phyloP scores from a whole-genome alignment of 2,329 filamentous ascomycete species.

The Lecanosticta acicola region DNA sequence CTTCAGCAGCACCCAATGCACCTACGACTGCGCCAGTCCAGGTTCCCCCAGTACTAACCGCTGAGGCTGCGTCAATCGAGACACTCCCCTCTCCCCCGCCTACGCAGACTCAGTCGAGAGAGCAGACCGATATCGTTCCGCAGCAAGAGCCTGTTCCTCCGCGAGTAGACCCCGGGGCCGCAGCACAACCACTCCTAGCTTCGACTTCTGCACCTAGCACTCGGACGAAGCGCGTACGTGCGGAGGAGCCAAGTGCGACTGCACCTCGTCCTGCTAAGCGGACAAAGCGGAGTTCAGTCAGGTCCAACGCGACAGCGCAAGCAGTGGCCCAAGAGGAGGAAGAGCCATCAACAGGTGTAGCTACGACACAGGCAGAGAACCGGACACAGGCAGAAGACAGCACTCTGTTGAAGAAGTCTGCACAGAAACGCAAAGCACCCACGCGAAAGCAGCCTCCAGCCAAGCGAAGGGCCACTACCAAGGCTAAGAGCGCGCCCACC shows the following conservation, averaged over 20 bases:
- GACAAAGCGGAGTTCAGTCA: slow-evolving; percentile 18
- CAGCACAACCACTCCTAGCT: no score
- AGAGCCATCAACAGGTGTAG: slow-evolving; percentile 3
- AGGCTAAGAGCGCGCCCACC: slow-evolving; percentile 14
- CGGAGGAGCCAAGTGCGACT: not conserved
- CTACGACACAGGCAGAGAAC: not conserved
- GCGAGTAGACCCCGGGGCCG: no score
- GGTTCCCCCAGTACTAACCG: no score
- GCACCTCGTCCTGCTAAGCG: slow-evolving; percentile 17
- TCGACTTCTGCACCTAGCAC: no score
- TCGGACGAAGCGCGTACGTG: not conserved
- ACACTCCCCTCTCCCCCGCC: no score
- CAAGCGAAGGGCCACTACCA: slow-evolving; percentile 9
- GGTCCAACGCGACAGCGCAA: slow-evolving; percentile 21
- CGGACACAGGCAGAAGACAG: not conserved
- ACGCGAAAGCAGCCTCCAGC: slow-evolving; percentile 5
- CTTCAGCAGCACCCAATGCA: slow-evolving; percentile 4
- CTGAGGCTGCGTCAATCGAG: no score
- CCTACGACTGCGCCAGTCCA: no score
- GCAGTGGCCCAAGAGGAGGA: slow-evolving; percentile 16
- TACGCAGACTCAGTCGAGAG: no score
- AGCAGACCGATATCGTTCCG: no score
- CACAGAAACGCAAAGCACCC: slow-evolving; percentile 6
- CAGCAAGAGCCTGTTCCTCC: no score
- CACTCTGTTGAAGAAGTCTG: no score